Percentiles rank a stretch among this genome's conserved stretches.
phyloP scores from a whole-genome alignment of 805 yeast species.

The Danielia oregonensis region DNA sequence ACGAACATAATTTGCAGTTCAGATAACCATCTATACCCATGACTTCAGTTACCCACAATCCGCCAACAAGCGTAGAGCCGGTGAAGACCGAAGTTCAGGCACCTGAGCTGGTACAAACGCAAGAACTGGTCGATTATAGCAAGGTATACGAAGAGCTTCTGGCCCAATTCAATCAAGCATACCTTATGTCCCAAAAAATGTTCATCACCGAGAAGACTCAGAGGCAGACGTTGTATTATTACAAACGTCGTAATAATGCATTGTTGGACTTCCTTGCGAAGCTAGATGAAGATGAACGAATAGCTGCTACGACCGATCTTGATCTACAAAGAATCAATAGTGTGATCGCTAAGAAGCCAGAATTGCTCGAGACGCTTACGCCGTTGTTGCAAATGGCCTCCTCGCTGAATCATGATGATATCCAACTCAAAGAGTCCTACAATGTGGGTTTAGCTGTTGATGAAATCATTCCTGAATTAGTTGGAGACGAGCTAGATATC shows the following conservation, averaged over 20 bases:
- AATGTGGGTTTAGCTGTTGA: constrained; percentile 26
- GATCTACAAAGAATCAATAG: constrained; percentile 20
- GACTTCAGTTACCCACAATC: too few species aligned
- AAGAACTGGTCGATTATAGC: constrained; percentile 18
- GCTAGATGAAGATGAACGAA: constrained; percentile 9
- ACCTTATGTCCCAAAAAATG: constrained; percentile 21
- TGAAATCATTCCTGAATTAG: constrained; percentile 36
- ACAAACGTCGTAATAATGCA: constrained; percentile 36
- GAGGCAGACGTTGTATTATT: constrained; percentile 31
- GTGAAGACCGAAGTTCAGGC: too few species aligned
- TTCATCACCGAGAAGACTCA: constrained; percentile 32
- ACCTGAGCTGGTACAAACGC: too few species aligned
- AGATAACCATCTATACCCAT: too few species aligned
- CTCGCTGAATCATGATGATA: constrained; percentile 3
- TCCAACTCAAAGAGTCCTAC: constrained; percentile 16
- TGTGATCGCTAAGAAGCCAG: constrained; percentile 21
- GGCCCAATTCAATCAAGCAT: constrained; percentile 22
- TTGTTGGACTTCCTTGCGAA: constrained; percentile 26
- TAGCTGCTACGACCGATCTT: constrained; percentile 3
- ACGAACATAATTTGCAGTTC: too few species aligned
- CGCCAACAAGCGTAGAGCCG: too few species aligned
- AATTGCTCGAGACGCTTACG: constrained; percentile 13
- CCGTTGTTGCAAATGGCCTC: constrained; percentile 16
- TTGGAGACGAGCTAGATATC: constrained; percentile 32
- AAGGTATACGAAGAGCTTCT: constrained; percentile 26